Conservation (phyloP, 2,329 filamentous ascomycete genomes). For the Diaporthe amygdali region DNA sequence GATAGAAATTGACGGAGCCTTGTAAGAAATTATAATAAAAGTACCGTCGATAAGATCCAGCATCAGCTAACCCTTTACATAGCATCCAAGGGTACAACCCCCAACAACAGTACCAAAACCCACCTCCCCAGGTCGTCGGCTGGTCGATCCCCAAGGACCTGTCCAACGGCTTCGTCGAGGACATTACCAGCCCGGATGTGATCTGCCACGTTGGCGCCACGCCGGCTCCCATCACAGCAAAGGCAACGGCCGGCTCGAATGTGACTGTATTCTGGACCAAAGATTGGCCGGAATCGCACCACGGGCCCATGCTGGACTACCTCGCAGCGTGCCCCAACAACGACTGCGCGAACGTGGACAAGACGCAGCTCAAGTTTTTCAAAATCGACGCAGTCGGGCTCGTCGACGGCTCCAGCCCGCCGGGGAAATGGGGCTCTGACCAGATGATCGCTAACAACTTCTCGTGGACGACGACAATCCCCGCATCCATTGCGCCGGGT, state of each 20-base stretch:
- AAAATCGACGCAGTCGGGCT: slow-evolving; percentile 40
- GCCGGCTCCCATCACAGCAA: slow-evolving; percentile 33
- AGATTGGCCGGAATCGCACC: slow-evolving; percentile 34
- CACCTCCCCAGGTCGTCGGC: slow-evolving; percentile 34
- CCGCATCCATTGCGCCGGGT: slow-evolving; percentile 47
- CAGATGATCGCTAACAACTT: slow-evolving; percentile 55
- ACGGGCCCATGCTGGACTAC: slow-evolving; percentile 44
- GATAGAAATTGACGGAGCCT: slow-evolving; percentile 1
- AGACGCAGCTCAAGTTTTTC: slow-evolving; percentile 38
- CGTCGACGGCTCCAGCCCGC: slow-evolving; percentile 34
- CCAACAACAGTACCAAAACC: slow-evolving; percentile 33
- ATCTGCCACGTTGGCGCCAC: slow-evolving; percentile 35
- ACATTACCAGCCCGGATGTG: slow-evolving; percentile 33
- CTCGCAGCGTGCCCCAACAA: slow-evolving; percentile 37
- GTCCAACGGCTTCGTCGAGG: slow-evolving; percentile 34
- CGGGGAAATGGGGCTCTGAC: slow-evolving; percentile 41
- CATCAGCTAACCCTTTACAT: slow-evolving; percentile 31
- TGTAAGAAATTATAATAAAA: background rate
- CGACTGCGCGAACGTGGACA: slow-evolving; percentile 40
- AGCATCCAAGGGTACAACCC: slow-evolving; percentile 38
- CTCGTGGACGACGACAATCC: slow-evolving; percentile 54
- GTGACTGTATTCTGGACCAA: slow-evolving; percentile 34
- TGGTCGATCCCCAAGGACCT: slow-evolving; percentile 37
- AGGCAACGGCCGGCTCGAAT: slow-evolving; percentile 33
- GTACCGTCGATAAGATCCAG: background rate